Percentiles rank a stretch among this genome's conserved stretches.
Evolutionary conservation across 768 basidiomycete genomes (phyloP).

Genomic region (Agrocybe pediades): DNA sequence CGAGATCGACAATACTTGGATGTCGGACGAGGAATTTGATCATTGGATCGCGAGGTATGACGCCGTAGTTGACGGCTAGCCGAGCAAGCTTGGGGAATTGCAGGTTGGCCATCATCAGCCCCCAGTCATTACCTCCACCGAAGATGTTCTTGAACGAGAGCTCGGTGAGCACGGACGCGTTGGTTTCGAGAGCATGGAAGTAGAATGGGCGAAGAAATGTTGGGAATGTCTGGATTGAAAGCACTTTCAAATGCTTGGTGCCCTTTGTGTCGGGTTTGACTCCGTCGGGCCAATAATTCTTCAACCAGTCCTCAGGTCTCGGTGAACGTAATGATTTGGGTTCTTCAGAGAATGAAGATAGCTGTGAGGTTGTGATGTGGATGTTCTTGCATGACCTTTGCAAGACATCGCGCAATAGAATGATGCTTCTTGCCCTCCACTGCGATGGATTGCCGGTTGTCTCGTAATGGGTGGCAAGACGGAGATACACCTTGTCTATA

Average conservation of each 20-base stretch:
- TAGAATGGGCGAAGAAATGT: slow-evolving; percentile 21
- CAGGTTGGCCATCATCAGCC: slow-evolving; percentile 12
- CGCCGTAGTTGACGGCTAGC: slow-evolving; percentile 12
- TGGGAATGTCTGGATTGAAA: slow-evolving; percentile 17
- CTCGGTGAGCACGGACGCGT: slow-evolving; percentile 8
- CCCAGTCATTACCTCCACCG: slow-evolving; percentile 20
- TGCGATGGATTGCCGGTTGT: not conserved
- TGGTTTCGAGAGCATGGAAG: slow-evolving; percentile 13
- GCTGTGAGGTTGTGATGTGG: slow-evolving; percentile 11
- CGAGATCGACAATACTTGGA: slow-evolving; percentile 11
- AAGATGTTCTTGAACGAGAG: slow-evolving; percentile 20
- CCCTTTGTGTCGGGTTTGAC: not conserved
- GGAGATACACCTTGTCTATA: slow-evolving; percentile 8
- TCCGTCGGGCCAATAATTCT: slow-evolving; percentile 13
- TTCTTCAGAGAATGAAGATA: slow-evolving; percentile 13
- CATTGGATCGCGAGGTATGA: slow-evolving; percentile 16
- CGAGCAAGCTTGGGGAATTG: slow-evolving; percentile 12
- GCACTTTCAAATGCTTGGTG: slow-evolving; percentile 5
- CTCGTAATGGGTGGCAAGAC: slow-evolving; percentile 4
- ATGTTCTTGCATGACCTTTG: slow-evolving; percentile 11
- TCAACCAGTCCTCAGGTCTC: slow-evolving; percentile 13
- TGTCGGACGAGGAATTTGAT: slow-evolving; percentile 20
- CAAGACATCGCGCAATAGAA: slow-evolving; percentile 11
- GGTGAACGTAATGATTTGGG: slow-evolving; percentile 10
- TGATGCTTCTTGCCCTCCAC: slow-evolving; percentile 7